A percentile compares a stretch with the other conserved stretches of the same genome.
phyloP scores from a whole-genome alignment of 106 monocot species.

The Dioscorea zingiberensis region DNA sequence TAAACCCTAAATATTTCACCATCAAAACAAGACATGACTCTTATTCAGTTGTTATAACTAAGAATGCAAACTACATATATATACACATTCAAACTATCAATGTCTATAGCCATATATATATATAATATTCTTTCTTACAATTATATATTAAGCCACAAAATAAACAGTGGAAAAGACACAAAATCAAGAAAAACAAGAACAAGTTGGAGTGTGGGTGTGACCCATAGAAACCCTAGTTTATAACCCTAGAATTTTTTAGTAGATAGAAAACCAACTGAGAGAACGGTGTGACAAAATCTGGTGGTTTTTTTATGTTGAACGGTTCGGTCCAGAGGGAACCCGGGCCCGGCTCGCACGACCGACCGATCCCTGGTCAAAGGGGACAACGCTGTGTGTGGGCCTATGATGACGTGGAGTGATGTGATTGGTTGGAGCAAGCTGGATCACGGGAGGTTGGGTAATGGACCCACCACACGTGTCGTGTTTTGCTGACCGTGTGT shows the following conservation, averaged over 20 bases:
- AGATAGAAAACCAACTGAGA: background rate
- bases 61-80: too few relatives aligned
- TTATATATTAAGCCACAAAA: background rate
- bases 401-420: conserved; percentile 11
- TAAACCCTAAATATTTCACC: too few relatives aligned
- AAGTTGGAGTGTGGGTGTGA: background rate
- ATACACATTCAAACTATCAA: too few relatives aligned
- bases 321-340: conserved; percentile 33
- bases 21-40: too few relatives aligned
- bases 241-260: background rate
- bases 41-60: too few relatives aligned
- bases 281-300: background rate
- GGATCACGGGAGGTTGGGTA: background rate
- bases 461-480: conserved; percentile 21
- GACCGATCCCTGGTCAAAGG: conserved; percentile 41
- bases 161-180: background rate
- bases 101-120: too few relatives aligned
- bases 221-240: background rate
- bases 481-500: conserved; percentile 19
- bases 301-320: conserved; percentile 5
- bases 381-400: background rate
- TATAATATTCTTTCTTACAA: background rate
- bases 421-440: conserved; percentile 1
- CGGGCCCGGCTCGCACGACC: conserved; percentile 30
- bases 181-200: background rate